phyloP scores from a whole-genome alignment of 176 grass and related monocot species.

The Carex scoparia region DNA sequence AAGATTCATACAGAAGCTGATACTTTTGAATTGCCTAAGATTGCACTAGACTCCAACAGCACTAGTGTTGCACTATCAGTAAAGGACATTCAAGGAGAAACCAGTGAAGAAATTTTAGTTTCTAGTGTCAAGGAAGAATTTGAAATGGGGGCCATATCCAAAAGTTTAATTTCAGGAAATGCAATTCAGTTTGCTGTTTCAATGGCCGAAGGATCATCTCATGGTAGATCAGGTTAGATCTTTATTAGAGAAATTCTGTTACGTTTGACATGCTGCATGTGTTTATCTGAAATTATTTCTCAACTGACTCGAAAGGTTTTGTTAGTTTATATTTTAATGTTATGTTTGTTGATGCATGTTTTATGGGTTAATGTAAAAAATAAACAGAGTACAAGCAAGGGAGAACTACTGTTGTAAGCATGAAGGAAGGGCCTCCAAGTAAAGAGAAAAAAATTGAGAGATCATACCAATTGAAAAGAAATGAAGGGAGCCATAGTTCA shows the following conservation, averaged over 20 bases:
- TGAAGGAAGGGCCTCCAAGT: constrained; percentile 47
- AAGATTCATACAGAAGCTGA: background rate
- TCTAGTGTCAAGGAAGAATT: constrained; percentile 36
- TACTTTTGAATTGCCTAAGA: background rate
- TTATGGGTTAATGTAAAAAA: background rate
- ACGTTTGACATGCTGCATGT: constrained; percentile 13
- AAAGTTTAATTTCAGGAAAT: constrained; percentile 30
- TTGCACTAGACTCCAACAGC: background rate
- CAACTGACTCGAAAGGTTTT: constrained; percentile 20
- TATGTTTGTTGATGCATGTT: background rate
- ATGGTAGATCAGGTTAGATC: constrained; percentile 56
- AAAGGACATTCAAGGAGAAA: background rate
- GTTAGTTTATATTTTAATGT: constrained; percentile 15
- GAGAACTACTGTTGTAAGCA: constrained; percentile 48
- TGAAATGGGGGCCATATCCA: constrained; percentile 57
- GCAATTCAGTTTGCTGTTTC: constrained; percentile 31
- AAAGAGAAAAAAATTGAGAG: constrained; percentile 50
- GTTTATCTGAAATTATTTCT: constrained; percentile 1
- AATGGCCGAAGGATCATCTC: constrained; percentile 28
- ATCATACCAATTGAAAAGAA: constrained; percentile 29
- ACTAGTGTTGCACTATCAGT: background rate
- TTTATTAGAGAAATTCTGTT: constrained; percentile 40
- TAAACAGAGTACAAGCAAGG: constrained; percentile 41
- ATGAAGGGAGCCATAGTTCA: constrained; percentile 31
- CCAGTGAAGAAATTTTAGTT: constrained; percentile 10